These are phyloP conservation scores for Bruguiera hainesii DNA, from an alignment of 441 rosid genomes.

Conservation along the genomic window DNA sequence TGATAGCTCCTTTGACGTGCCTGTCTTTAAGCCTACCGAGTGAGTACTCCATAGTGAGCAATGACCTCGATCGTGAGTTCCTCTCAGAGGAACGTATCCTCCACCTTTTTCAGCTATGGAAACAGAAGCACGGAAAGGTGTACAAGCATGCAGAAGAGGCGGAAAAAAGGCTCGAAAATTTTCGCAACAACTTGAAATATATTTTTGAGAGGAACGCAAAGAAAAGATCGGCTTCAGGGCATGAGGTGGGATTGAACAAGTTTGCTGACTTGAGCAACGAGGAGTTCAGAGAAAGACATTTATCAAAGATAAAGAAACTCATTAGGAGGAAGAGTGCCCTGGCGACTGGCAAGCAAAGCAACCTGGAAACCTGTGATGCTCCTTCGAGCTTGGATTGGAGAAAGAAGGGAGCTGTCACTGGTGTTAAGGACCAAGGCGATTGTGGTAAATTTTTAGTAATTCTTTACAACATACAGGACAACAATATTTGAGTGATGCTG, in stretches of 20 bases:
- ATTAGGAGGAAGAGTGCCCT: constrained; percentile 18
- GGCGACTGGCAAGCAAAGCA: constrained; percentile 14
- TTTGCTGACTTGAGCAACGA: constrained; percentile 71
- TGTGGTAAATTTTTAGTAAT: constrained; percentile 41
- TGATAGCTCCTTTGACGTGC: constrained; percentile 27
- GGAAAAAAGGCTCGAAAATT: constrained; percentile 36
- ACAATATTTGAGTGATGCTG: too few relatives aligned
- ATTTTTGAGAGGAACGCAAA: constrained; percentile 38
- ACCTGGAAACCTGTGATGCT: constrained; percentile 33
- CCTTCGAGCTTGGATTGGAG: constrained; percentile 69
- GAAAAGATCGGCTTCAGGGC: constrained; percentile 16
- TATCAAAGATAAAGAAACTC: constrained; percentile 54
- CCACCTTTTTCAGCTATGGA: constrained; percentile 52
- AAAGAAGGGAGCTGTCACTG: constrained; percentile 51
- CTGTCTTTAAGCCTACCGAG: constrained; percentile 31
- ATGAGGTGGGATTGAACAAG: constrained; percentile 54
- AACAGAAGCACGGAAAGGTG: constrained; percentile 42
- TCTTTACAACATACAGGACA: neutral
- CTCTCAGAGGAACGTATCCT: constrained; percentile 40
- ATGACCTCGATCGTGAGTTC: constrained; percentile 25
- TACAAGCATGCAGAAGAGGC: constrained; percentile 45
- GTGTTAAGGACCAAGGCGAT: constrained; percentile 54
- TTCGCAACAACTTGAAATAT: constrained; percentile 48
- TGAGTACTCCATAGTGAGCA: constrained; percentile 39
- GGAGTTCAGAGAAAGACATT: constrained; percentile 43